Evolutionary conservation across 1,139 yeast genomes (phyloP), one percentile per base, ranked within the genome.

Genomic region (Scheffersomyces parashehatae): DNA sequence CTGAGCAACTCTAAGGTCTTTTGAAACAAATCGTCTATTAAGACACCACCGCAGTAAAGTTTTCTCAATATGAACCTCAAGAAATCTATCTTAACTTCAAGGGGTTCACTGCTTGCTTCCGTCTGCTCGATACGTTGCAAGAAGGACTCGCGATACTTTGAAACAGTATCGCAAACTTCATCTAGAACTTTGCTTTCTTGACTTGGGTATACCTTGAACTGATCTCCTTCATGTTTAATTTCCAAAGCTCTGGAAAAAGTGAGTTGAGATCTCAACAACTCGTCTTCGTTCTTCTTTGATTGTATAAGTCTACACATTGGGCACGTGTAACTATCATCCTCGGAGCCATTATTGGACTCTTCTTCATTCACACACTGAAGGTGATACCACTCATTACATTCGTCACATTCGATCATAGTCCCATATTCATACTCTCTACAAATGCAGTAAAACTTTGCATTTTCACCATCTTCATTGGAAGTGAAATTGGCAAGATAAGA

Each of bases 311-410:
- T 72, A 65, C 97, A 89, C 8, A 85, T 62, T 0, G 93, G 88
- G 67, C 97, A 89, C 2, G 73, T 61, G 57, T 82, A 75, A 8
- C 70, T 75, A 15, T 70, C 77, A 26, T 55, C 61, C 5, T 71
- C 68, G 3, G 51, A 49, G 28, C 55, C 59, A 16, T 56, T 55
- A 4, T 55, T 54, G 2, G 55, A 50, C 58, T 63, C 46, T 59
- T 64, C 40, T 61, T 73, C 53, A 67, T 75, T 75, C 35, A 88
- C 70, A 64, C 96, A 89, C 30, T 68, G 70, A 40, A 79, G 77
- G 59, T 88, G 96, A 59, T 81, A 88, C 95, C 95, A 86, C 57
- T 88, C 95, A 41, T 79, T 76, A 61, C 96, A 88, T 28, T 62
- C 62, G 49, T 85, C 95, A 65, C 96, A 89, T 53, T 83, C 88